Percentiles rank a stretch among this genome's conserved stretches.
phyloP scores from a whole-genome alignment of 768 basidiomycete species.

The Termitomyces sp. region DNA sequence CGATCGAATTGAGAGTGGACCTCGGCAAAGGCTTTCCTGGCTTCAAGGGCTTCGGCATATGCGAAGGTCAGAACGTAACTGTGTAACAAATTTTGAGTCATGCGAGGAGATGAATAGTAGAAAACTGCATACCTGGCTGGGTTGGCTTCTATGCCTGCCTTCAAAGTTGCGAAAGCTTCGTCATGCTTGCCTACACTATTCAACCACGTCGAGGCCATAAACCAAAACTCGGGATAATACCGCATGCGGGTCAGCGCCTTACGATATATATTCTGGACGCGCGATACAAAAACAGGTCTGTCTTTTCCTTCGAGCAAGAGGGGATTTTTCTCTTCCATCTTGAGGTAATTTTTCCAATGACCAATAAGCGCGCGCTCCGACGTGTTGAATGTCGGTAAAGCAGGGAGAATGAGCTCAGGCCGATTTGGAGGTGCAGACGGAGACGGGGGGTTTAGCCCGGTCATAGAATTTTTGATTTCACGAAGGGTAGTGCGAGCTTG shows the following conservation, averaged over 20 bases:
- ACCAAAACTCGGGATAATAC: conserved; percentile 96
- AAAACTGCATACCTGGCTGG: conserved; percentile 53
- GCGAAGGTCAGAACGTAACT: conserved; percentile 92
- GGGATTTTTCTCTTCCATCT: conserved; percentile 94
- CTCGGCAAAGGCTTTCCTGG: conserved; percentile 49
- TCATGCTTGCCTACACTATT: conserved; percentile 68
- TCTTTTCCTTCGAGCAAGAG: conserved; percentile 89
- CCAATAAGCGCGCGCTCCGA: conserved; percentile 72
- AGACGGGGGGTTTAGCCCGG: conserved; percentile 42
- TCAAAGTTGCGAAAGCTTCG: conserved; percentile 76
- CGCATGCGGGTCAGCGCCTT: conserved; percentile 91
- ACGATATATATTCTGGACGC: conserved; percentile 79
- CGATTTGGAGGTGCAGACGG: conserved; percentile 27
- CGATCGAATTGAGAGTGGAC: conserved; percentile 70
- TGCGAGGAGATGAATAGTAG: conserved; percentile 17
- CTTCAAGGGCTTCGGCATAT: conserved; percentile 69
- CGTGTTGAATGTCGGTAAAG: conserved; percentile 65
- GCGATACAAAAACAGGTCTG: conserved; percentile 51
- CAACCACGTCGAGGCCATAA: conserved; percentile 87
- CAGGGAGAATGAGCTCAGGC: conserved; percentile 57
- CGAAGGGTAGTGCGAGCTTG: conserved; percentile 88
- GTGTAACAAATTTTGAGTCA: conserved; percentile 41
- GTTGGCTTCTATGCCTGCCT: conserved; percentile 84
- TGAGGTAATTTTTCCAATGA: conserved; percentile 87
- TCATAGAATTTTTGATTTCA: conserved; percentile 49